These are phyloP conservation scores for Fusarium virguliforme DNA, from an alignment of 2,329 filamentous ascomycete genomes.

Conservation along the genomic window DNA sequence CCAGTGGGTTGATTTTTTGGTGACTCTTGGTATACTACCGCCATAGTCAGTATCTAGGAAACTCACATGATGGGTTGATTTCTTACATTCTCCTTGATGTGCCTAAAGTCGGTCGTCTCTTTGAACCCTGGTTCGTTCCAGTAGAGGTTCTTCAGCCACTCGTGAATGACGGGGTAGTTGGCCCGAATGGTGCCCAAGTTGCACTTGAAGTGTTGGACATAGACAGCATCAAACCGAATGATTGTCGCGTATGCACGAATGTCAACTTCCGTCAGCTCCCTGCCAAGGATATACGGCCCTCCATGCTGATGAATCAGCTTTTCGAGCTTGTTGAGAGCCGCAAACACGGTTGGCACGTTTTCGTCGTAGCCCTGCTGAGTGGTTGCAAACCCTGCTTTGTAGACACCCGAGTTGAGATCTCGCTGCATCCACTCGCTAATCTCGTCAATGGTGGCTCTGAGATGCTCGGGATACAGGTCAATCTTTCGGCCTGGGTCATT, in stretches of 20 bases:
- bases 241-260: constrained; percentile 77
- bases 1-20: constrained; percentile 48
- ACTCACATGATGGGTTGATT: accelerated
- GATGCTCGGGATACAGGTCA: constrained; percentile 69
- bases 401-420: constrained; percentile 65
- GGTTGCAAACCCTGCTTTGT: constrained; percentile 75
- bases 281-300: constrained; percentile 75
- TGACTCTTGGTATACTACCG: constrained; percentile 51
- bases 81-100: constrained; percentile 74
- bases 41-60: not conserved
- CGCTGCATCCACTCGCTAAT: constrained; percentile 78
- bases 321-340: constrained; percentile 76
- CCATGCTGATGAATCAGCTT: constrained; percentile 63
- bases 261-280: constrained; percentile 77
- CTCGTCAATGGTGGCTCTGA: constrained; percentile 72
- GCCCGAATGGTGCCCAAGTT: constrained; percentile 75
- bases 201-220: constrained; percentile 77
- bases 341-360: constrained; percentile 74
- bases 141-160: constrained; percentile 79
- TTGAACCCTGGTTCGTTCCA: constrained; percentile 71
- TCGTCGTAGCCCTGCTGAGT: constrained; percentile 77
- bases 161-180: constrained; percentile 77
- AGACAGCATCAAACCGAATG: constrained; percentile 77
- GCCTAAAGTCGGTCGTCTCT: constrained; percentile 75
- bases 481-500: constrained; percentile 58